Evolutionary conservation across 345 rosid genomes (phyloP).

Genomic region (Alliaria petiolata): DNA sequence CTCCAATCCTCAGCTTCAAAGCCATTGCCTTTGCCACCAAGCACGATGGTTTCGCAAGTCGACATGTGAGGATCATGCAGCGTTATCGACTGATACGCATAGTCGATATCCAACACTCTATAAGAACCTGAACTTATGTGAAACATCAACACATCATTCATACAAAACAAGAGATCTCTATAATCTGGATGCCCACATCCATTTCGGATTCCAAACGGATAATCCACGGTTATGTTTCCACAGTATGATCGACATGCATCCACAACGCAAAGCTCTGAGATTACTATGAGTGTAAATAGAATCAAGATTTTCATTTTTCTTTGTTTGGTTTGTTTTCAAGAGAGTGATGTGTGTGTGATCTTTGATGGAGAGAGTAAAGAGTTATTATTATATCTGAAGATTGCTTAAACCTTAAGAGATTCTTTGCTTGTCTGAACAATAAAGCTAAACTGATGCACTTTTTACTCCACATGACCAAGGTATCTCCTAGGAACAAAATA

Average conservation of each 20-base stretch:
- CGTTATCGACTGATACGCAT: slow-evolving; percentile 68
- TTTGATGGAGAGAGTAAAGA: slow-evolving; percentile 9
- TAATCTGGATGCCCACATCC: slow-evolving; percentile 96
- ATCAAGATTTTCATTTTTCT: slow-evolving; percentile 20
- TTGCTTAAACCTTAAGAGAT: slow-evolving; percentile 28
- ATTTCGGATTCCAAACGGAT: slow-evolving; percentile 61
- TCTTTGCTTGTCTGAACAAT: slow-evolving; percentile 29
- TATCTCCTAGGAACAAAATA: slow-evolving; percentile 5
- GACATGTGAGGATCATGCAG: slow-evolving; percentile 88
- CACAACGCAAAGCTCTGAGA: slow-evolving; percentile 8
- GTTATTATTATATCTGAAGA: slow-evolving; percentile 14
- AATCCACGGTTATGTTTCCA: slow-evolving; percentile 76
- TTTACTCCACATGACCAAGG: slow-evolving; percentile 21
- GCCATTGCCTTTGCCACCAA: slow-evolving; percentile 79
- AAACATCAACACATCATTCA: slow-evolving; percentile 79
- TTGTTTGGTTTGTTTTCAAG: background rate
- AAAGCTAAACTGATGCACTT: slow-evolving; percentile 22
- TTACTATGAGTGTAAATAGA: slow-evolving; percentile 8
- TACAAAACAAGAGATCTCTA: slow-evolving; percentile 76
- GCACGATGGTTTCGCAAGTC: slow-evolving; percentile 58
- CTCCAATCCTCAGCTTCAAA: slow-evolving; percentile 80
- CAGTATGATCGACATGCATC: slow-evolving; percentile 68
- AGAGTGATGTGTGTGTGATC: slow-evolving; percentile 1
- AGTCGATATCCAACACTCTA: slow-evolving; percentile 78
- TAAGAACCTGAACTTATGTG: slow-evolving; percentile 84